Base-by-base conservation (phyloP, 148 eudicot genomes). In the Simmondsia chinensis region DNA sequence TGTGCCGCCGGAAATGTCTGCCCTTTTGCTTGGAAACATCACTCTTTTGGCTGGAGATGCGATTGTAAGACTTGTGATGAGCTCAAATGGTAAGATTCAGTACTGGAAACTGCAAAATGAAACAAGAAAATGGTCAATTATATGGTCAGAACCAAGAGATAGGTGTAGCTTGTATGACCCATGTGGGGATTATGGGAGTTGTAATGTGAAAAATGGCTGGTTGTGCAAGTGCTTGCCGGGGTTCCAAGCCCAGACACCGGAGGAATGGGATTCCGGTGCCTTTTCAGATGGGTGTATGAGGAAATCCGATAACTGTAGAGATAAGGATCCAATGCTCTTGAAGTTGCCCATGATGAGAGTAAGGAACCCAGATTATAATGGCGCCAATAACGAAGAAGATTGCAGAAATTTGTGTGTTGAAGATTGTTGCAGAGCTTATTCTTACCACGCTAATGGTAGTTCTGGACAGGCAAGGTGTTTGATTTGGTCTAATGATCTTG, bases 11-110 rank as follows among this genome's bases (percentile, higher is more conserved):
- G 17, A 2, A 24, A 26, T 58, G 2, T 39, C 13, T 41, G 14
- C 12, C 6, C 2, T 50, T 7, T 33, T 58, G 7, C 4, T 1
- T 6, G 20, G 34, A 0, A n/a, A 6, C 0, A 6, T 25, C 12
- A 23, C 43, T 35, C 33, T 5, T 4, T 13, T 4, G 20, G 17
- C 20, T n/a, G n/a, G n/a, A n/a, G n/a, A n/a, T n/a, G n/a, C n/a
- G 20, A 20, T 12, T 33, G 17, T 49, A 30, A 33, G 70, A 37
- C 35, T 65, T 36, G 50, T 58, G 32, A 52, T 65, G 21, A 33
- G 39, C 38, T 39, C 24, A 20, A 53, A 63, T 7, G 75, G 75
- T 38, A 33, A 46, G 42, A 19, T 74, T 41, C 72, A 69, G 43
- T 52, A 49, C 2, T 51, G 65, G 65, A 47, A 51, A 15, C 11